A percentile compares a stretch with the other conserved stretches of the same genome.
Evolutionary conservation across 331 rosid species (phyloP).

Genomic region (Stylosanthes scabra): DNA sequence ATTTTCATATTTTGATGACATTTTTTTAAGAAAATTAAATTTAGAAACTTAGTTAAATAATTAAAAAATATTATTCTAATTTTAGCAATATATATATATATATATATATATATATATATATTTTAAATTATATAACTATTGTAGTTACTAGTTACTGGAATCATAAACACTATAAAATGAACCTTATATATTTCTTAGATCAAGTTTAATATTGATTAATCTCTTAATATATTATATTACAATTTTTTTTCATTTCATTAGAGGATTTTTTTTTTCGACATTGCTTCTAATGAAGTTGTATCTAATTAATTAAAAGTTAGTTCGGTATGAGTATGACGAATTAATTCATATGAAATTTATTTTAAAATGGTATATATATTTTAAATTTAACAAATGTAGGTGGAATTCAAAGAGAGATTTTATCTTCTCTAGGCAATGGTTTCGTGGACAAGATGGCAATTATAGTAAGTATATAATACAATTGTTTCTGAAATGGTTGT

Average conservation of each 20-base stretch:
- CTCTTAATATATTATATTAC: background rate
- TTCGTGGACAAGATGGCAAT: slow-evolving; percentile 86
- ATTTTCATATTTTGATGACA: too few species aligned
- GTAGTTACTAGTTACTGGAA: too few species aligned
- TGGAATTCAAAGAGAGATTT: slow-evolving; percentile 90
- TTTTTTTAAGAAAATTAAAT: too few species aligned
- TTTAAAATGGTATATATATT: slow-evolving; percentile 8
- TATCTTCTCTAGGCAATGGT: slow-evolving; percentile 91
- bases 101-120: too few species aligned
- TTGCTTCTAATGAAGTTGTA: background rate
- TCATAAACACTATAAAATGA: too few species aligned
- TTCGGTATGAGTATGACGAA: background rate
- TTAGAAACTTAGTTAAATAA: too few species aligned
- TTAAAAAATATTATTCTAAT: too few species aligned
- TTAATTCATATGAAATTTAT: background rate
- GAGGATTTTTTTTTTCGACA: background rate
- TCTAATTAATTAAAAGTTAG: background rate
- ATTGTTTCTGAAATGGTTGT: background rate
- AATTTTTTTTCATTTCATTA: background rate
- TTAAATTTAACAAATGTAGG: slow-evolving; percentile 44
- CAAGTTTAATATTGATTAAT: background rate
- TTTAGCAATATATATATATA: too few species aligned
- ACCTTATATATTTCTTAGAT: too few species aligned
- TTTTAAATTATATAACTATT: too few species aligned
- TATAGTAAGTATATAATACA: slow-evolving; percentile 63